Conservation (phyloP, 2,329 filamentous ascomycete species). For the Ophiocordyceps australis region DNA sequence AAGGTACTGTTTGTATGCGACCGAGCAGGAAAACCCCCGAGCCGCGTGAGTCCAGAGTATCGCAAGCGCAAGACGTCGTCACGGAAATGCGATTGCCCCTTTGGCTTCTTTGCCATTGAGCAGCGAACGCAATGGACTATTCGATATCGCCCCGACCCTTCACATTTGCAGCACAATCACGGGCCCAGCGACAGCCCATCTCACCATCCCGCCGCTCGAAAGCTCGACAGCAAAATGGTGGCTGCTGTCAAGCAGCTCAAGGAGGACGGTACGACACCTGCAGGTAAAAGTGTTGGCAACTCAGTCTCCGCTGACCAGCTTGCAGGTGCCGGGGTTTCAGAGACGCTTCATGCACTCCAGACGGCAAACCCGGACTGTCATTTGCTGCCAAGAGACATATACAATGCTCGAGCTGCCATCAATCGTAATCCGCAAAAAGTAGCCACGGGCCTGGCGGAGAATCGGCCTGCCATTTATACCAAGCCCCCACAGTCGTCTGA, state of each 20-base stretch:
- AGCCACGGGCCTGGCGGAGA: conserved; percentile 38
- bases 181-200: conserved; percentile 47
- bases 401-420: conserved; percentile 49
- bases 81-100: conserved; percentile 50
- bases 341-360: conserved; percentile 49
- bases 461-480: conserved; percentile 46
- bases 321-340: conserved; percentile 42
- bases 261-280: conserved; percentile 35
- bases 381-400: conserved; percentile 45
- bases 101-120: conserved; percentile 53
- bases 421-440: conserved; percentile 47
- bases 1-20: conserved; percentile 52
- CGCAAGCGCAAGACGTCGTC: conserved; percentile 49
- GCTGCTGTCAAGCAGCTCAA: conserved; percentile 48
- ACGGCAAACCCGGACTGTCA: conserved; percentile 45
- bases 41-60: conserved; percentile 42
- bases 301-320: conserved; percentile 4
- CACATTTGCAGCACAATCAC: conserved; percentile 44
- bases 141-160: conserved; percentile 39
- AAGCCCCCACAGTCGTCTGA: conserved; percentile 45
- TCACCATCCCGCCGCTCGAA: conserved; percentile 46
- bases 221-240: conserved; percentile 49
- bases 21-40: conserved; percentile 43
- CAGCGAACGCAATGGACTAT: conserved; percentile 50
- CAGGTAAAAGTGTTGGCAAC: neutral